phyloP scores from a whole-genome alignment of 192 early-diverging fungal species.

The Podila minutissima region DNA sequence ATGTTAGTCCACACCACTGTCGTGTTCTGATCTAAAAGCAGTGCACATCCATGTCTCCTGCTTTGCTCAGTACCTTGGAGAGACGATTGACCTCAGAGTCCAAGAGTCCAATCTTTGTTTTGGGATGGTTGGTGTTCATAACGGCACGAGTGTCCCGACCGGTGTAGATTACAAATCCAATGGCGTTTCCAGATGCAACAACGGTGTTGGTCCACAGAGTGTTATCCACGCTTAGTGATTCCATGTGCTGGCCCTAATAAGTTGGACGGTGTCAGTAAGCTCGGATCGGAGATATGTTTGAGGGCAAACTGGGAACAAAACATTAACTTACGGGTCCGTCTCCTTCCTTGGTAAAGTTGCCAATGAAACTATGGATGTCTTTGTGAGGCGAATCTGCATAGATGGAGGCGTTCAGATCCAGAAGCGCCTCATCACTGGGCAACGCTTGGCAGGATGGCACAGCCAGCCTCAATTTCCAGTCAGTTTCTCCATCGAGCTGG shows the following conservation, averaged over 20 bases:
- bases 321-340: conserved; percentile 34
- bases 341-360: conserved; percentile 66
- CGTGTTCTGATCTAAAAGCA: too few relatives aligned
- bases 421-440: conserved; percentile 64
- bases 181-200: conserved; percentile 87
- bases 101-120: conserved; percentile 90
- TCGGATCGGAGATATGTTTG: background rate
- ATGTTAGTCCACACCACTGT: background rate
- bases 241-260: conserved; percentile 54
- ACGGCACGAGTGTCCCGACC: conserved; percentile 94
- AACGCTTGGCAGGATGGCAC: conserved; percentile 85
- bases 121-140: conserved; percentile 94
- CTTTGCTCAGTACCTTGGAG: conserved; percentile 70
- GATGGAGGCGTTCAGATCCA: conserved; percentile 72
- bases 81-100: conserved; percentile 93
- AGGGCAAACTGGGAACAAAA: background rate
- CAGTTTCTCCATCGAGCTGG: conserved; percentile 97
- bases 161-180: conserved; percentile 91
- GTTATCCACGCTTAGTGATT: conserved; percentile 88
- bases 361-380: conserved; percentile 93
- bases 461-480: conserved; percentile 95
- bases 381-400: conserved; percentile 93
- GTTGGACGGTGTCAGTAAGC: background rate
- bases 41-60: too few relatives aligned
- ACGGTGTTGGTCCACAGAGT: conserved; percentile 97